Evolutionary conservation across 768 basidiomycete genomes (phyloP), one percentile per base, ranked within the genome.

Genomic region (Zangia roseola): DNA sequence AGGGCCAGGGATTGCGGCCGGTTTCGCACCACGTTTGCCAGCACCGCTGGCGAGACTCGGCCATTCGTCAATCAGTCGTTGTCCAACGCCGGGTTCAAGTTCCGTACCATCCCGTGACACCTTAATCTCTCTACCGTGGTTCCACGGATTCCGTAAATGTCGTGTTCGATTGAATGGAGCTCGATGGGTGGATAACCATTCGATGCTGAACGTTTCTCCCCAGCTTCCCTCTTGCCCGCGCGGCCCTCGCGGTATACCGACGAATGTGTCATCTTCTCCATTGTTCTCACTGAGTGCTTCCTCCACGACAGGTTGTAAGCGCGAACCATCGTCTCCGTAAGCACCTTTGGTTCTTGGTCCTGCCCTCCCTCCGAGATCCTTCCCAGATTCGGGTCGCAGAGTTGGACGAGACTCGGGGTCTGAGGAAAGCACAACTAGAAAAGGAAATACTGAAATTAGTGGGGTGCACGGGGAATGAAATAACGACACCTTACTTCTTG

Each of bases 81-180:
- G 75, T 21, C 89, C 90, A 13, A 90, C 79, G 2, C 60, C 60
- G 3, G 94, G 92, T 63, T 97, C 94, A 17, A 98, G 65, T 63
- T 97, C 94, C 2, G 94, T 97, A 16, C 94, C 94, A 63, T 94
- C 91, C 40, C 90, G 74, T 12, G 89, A 92, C 8, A 90, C 82
- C 71, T 90, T 88, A 38, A 90, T 77, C 60, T 89, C 84, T 42
- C 81, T 73, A 50, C 88, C 89, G 55, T 91, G 82, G 58, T 97
- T 97, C 93, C 94, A 97, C 3, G 87, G 86, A 63, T 97, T 98
- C 35, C 90, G 82, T 43, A 97, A 67, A 62, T 92, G 87, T 23
- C 84, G 78, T 28, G 87, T 87, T 38, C 80, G 80, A n/a, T n/a
- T n/a, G n/a, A n/a, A n/a, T n/a, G n/a, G 10, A 30, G 30, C 12